phyloP scores from a whole-genome alignment of 1,284 basidiomycete genomes.

The Trichosporon ovoides region DNA sequence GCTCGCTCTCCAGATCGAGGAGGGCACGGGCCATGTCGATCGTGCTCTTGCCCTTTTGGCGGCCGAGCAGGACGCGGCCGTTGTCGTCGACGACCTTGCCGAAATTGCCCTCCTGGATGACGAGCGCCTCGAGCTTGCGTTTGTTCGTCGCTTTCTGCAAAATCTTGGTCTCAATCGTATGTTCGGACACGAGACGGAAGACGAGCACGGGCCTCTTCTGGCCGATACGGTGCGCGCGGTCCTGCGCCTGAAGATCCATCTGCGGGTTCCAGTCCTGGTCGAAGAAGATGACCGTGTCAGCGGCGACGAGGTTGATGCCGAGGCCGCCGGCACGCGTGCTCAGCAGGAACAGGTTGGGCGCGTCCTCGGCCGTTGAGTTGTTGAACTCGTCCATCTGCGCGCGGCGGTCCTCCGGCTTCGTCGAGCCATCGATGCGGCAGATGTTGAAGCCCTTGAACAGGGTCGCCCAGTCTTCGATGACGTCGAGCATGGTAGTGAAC shows the following conservation, averaged over 20 bases:
- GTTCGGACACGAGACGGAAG: conserved; percentile 77
- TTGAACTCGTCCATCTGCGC: conserved; percentile 84
- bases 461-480: conserved; percentile 83
- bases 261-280: conserved; percentile 96
- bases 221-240: conserved; percentile 90
- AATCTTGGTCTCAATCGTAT: conserved; percentile 87
- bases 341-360: conserved; percentile 77
- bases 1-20: conserved; percentile 75
- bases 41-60: conserved; percentile 55
- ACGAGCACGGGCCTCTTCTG: conserved; percentile 83
- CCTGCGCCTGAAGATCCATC: conserved; percentile 94
- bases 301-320: conserved; percentile 85
- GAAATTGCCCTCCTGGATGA: conserved; percentile 88
- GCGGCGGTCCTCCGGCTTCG: conserved; percentile 69
- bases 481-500: conserved; percentile 92
- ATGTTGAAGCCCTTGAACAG: conserved; percentile 73
- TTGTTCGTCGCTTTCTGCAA: conserved; percentile 82
- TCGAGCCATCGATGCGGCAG: conserved; percentile 86
- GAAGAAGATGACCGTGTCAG: conserved; percentile 92
- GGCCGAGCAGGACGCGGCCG: conserved; percentile 54
- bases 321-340: conserved; percentile 89
- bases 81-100: conserved; percentile 54
- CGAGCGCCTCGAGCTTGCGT: conserved; percentile 82
- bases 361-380: conserved; percentile 61
- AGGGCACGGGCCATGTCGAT: conserved; percentile 77